phyloP scores from a whole-genome alignment of 2,329 filamentous ascomycete species.

The Zasmidium citrigriseum region DNA sequence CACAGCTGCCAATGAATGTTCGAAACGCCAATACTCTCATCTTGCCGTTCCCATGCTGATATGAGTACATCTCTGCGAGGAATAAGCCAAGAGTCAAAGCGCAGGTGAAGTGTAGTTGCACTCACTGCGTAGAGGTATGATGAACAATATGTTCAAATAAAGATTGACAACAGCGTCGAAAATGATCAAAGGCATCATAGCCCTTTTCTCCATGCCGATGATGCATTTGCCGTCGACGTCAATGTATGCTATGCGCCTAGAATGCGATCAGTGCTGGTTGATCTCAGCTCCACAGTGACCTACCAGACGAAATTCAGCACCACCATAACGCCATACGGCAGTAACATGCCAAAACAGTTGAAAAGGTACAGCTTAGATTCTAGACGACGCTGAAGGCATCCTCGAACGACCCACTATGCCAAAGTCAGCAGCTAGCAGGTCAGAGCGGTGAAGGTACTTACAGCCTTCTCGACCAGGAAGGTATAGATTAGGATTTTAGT shows the following conservation, averaged over 20 bases:
- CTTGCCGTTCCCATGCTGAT: conserved; percentile 14
- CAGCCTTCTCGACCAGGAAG: conserved; percentile 16
- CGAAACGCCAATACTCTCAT: conserved; percentile 14
- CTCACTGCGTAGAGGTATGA: conserved; percentile 17
- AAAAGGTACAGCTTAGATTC: conserved; percentile 14
- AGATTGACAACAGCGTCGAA: conserved; percentile 18
- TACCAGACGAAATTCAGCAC: conserved; percentile 18
- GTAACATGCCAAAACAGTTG: conserved; percentile 20
- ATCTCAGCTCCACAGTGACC: too few species aligned
- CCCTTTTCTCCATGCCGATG: conserved; percentile 12
- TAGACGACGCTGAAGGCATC: conserved; percentile 10
- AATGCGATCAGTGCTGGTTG: conserved; percentile 1
- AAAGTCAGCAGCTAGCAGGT: not conserved
- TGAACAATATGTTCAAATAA: conserved; percentile 18
- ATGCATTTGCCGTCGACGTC: conserved; percentile 13
- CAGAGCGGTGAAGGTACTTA: not conserved
- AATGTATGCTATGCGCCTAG: conserved; percentile 16
- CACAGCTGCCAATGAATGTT: conserved; percentile 18
- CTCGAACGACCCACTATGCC: conserved; percentile 16
- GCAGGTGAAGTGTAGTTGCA: not conserved
- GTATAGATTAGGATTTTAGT: conserved; percentile 18
- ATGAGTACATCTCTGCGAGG: conserved; percentile 16
- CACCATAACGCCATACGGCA: conserved; percentile 14
- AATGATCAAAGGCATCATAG: conserved; percentile 14
- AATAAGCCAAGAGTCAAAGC: not conserved